Percentiles rank a stretch among this genome's conserved stretches.
phyloP scores from a whole-genome alignment of 2,329 filamentous ascomycete species.

The Phialemonium atrogriseum region DNA sequence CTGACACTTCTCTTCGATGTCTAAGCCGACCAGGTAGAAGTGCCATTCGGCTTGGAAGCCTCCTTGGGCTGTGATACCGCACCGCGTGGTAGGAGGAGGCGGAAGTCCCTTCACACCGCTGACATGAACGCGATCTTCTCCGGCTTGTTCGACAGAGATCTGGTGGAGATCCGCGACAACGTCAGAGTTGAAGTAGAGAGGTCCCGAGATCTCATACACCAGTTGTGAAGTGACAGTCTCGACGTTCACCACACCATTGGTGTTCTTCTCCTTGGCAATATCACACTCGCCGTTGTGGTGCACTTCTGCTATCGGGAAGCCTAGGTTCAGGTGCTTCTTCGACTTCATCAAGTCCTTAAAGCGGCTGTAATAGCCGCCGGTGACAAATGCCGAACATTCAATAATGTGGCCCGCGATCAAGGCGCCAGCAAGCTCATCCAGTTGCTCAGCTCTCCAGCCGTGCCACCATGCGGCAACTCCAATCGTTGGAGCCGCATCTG shows the following conservation, averaged over 20 bases:
- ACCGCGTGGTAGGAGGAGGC: constrained; percentile 22
- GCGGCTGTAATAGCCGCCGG: constrained; percentile 37
- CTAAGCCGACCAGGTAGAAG: constrained; percentile 6
- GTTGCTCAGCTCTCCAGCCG: constrained; percentile 30
- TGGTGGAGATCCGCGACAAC: constrained; percentile 27
- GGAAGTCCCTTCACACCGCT: constrained; percentile 23
- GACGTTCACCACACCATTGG: constrained; percentile 13
- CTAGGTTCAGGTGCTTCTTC: constrained; percentile 27
- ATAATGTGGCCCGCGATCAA: constrained; percentile 34
- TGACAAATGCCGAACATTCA: constrained; percentile 35
- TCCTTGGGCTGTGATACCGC: constrained; percentile 15
- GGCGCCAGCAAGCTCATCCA: constrained; percentile 32
- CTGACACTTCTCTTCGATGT: constrained; percentile 2
- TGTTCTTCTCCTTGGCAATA: constrained; percentile 17
- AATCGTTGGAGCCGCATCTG: constrained; percentile 34
- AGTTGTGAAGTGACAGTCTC: constrained; percentile 18
- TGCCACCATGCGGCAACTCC: constrained; percentile 41
- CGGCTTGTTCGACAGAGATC: constrained; percentile 27
- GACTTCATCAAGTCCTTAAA: constrained; percentile 31
- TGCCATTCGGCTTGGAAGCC: constrained; percentile 17
- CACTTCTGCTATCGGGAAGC: constrained; percentile 42
- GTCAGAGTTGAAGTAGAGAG: constrained; percentile 26
- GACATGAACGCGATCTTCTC: constrained; percentile 19
- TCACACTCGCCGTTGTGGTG: constrained; percentile 27
- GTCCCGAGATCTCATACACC: constrained; percentile 28